These are phyloP conservation scores for Botrytis fragariae DNA, from an alignment of 2,329 filamentous ascomycete genomes.

Conservation along the genomic window DNA sequence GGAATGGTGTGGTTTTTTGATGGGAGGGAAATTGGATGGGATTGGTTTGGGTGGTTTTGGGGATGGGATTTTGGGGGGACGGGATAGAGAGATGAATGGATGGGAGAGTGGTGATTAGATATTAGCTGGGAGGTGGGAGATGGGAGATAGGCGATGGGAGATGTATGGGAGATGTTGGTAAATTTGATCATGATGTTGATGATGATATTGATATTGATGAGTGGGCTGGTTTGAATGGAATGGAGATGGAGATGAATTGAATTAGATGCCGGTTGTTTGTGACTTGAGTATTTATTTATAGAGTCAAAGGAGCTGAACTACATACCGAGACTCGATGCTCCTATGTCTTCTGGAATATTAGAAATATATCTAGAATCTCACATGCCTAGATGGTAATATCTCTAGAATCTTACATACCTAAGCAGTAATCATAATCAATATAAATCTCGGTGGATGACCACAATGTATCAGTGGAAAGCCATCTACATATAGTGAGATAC, in stretches of 20 bases:
- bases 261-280: background rate
- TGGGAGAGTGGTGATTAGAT: background rate
- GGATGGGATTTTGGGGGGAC: background rate
- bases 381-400: background rate
- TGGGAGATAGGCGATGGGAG: background rate
- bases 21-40: background rate
- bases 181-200: background rate
- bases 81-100: background rate
- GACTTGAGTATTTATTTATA: background rate
- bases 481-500: background rate
- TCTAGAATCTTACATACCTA: background rate
- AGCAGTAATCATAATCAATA: background rate
- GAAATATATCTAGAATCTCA: background rate
- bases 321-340: no score
- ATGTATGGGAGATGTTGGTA: background rate
- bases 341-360: background rate
- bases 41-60: background rate
- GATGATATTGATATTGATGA: background rate
- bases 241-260: background rate
- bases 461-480: background rate
- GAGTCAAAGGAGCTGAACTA: background rate
- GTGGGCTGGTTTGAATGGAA: background rate
- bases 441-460: background rate
- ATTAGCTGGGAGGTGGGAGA: background rate
- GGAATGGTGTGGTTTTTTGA: background rate